phyloP scores from a whole-genome alignment of 371 early-diverging fungal species.

The Blakeslea trispora region DNA sequence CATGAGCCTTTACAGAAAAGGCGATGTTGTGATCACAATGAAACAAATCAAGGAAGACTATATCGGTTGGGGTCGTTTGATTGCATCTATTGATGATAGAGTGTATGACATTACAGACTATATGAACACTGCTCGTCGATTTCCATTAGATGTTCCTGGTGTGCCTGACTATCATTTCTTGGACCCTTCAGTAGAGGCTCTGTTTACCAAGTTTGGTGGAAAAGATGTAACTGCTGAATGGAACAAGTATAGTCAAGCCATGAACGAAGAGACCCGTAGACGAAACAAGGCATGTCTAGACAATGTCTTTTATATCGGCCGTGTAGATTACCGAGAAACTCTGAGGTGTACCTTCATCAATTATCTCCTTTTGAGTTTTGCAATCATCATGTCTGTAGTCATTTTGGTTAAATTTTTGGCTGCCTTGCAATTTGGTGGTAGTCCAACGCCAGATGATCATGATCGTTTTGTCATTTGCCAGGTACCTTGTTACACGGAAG shows the following conservation, averaged over 20 bases:
- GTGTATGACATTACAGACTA: conserved; percentile 65
- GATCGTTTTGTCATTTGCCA: conserved; percentile 90
- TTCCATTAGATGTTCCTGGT: conserved; percentile 25
- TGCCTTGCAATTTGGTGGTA: conserved; percentile 81
- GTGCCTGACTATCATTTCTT: conserved; percentile 43
- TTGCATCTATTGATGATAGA: conserved; percentile 61
- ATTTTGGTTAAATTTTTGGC: conserved; percentile 91
- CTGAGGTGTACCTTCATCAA: conserved; percentile 84
- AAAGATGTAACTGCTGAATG: conserved; percentile 43
- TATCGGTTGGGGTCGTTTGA: conserved; percentile 38
- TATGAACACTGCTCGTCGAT: conserved; percentile 42
- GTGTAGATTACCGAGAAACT: conserved; percentile 81
- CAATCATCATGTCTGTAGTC: conserved; percentile 77
- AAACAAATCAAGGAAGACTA: conserved; percentile 33
- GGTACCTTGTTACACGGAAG: conserved; percentile 98
- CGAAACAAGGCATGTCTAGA: conserved; percentile 67
- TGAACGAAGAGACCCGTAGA: conserved; percentile 30
- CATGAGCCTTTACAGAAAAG: conserved; percentile 42
- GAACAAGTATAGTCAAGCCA: conserved; percentile 52
- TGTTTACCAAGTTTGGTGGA: conserved; percentile 46
- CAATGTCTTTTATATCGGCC: conserved; percentile 82
- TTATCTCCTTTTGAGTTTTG: conserved; percentile 80
- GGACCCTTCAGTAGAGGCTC: conserved; percentile 31
- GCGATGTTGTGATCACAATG: conserved; percentile 32
- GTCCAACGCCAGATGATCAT: conserved; percentile 80